Evolutionary conservation across 768 basidiomycete genomes (phyloP).

Genomic region (Mycena vulgaris): DNA sequence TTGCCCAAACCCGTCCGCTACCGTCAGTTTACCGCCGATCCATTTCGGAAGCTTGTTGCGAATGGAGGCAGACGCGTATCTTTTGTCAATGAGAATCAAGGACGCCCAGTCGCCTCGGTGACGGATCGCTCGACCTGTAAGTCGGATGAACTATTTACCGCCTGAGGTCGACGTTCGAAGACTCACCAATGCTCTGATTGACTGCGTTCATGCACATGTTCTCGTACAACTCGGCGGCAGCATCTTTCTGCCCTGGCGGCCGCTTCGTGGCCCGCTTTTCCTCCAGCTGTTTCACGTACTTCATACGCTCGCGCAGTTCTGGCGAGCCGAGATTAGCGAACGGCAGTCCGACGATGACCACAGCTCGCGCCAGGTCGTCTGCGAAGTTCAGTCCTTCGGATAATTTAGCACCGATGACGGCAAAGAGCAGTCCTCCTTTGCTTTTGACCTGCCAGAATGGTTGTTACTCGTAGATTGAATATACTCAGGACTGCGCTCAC

Average conservation of each 20-base stretch:
- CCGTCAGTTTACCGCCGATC: conserved; percentile 78
- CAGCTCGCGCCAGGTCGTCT: conserved; percentile 87
- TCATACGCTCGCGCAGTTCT: conserved; percentile 93
- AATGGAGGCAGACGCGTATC: conserved; percentile 81
- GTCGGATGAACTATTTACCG: not conserved
- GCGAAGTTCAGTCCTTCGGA: conserved; percentile 91
- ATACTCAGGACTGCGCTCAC: not conserved
- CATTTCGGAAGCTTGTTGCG: conserved; percentile 90
- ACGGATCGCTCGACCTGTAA: conserved; percentile 93
- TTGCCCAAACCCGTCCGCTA: conserved; percentile 79
- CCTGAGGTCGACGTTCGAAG: not conserved
- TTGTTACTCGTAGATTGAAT: conserved; percentile 15
- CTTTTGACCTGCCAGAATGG: conserved; percentile 47
- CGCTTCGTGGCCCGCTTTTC: conserved; percentile 55
- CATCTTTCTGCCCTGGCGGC: conserved; percentile 66
- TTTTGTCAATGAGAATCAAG: conserved; percentile 87
- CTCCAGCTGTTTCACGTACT: conserved; percentile 82
- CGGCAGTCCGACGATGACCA: conserved; percentile 91
- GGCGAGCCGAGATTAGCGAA: conserved; percentile 94
- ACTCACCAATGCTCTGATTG: conserved; percentile 95
- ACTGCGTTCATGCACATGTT: conserved; percentile 95
- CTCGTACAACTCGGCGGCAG: conserved; percentile 89
- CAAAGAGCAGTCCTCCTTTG: conserved; percentile 87
- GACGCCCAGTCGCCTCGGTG: conserved; percentile 94
- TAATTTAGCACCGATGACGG: conserved; percentile 97